Conservation (phyloP, 2,329 filamentous ascomycete genomes). For the Lizonia empirigonia region DNA sequence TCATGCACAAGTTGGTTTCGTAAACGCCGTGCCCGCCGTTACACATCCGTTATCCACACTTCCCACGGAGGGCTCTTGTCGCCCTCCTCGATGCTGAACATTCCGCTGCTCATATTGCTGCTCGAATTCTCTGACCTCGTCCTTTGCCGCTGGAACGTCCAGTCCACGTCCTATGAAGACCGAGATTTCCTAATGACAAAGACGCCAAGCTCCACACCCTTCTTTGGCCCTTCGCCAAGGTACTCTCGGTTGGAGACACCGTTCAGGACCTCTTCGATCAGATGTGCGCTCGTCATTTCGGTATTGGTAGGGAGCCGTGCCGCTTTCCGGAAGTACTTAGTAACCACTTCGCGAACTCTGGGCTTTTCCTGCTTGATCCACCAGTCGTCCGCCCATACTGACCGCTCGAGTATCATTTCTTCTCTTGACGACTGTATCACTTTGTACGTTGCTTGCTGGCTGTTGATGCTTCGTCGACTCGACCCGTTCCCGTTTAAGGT, state of each 20-base stretch:
- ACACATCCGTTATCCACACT: neutral
- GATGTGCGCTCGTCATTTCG: conserved; percentile 59
- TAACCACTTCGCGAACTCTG: conserved; percentile 60
- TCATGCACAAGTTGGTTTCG: conserved; percentile 10
- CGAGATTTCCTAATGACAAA: conserved; percentile 51
- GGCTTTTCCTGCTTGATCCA: conserved; percentile 69
- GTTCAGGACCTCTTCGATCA: conserved; percentile 65
- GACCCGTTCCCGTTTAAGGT: conserved; percentile 39
- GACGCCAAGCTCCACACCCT: conserved; percentile 55
- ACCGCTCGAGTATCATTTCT: conserved; percentile 57
- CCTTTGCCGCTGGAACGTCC: neutral
- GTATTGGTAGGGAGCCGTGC: conserved; percentile 50
- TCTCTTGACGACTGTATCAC: conserved; percentile 59
- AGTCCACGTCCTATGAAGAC: conserved; percentile 10
- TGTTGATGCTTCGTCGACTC: conserved; percentile 34
- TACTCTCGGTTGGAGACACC: conserved; percentile 61
- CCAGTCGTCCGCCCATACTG: conserved; percentile 65
- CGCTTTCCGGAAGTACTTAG: conserved; percentile 52
- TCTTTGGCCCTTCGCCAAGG: conserved; percentile 49
- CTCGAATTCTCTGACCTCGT: neutral
- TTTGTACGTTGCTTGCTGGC: conserved; percentile 47
- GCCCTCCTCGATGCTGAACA: neutral
- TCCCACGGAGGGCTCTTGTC: neutral
- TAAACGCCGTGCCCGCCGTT: conserved; percentile 10
- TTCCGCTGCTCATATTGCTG: neutral